Conservation (phyloP, 2,329 filamentous ascomycete genomes). For the Rhynchosporium secalis region DNA sequence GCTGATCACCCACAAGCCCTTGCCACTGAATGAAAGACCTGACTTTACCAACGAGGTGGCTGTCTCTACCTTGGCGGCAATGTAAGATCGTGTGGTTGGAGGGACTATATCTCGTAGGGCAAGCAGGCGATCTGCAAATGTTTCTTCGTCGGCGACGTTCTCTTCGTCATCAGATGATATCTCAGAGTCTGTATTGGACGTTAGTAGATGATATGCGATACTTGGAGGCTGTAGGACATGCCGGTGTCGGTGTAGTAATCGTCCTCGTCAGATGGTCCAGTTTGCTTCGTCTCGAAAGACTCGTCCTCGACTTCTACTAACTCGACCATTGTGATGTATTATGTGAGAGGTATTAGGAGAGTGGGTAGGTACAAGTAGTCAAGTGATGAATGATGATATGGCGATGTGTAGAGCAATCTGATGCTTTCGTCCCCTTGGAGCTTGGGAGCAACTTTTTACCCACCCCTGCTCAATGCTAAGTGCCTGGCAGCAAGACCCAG, state of each 20-base stretch:
- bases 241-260: conserved; percentile 93
- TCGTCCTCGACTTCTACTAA: conserved; percentile 97
- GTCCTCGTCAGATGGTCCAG: conserved; percentile 67
- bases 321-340: conserved; percentile 71
- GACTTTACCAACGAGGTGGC: conserved; percentile 59
- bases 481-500: background rate
- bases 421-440: conserved; percentile 13
- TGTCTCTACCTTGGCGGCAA: conserved; percentile 59
- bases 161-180: conserved; percentile 80
- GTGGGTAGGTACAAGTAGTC: conserved; percentile 35
- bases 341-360: background rate
- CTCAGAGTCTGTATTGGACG: conserved; percentile 63
- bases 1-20: conserved; percentile 86
- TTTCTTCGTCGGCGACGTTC: conserved; percentile 57
- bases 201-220: conserved; percentile 25
- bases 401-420: background rate
- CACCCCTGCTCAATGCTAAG: conserved; percentile 4
- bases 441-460: conserved; percentile 16
- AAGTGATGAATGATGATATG: background rate
- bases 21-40: conserved; percentile 72
- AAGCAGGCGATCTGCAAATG: conserved; percentile 66
- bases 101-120: conserved; percentile 77
- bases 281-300: conserved; percentile 76
- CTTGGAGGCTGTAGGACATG: conserved; percentile 45
- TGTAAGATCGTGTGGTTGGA: conserved; percentile 67